phyloP scores from a whole-genome alignment of 2,329 filamentous ascomycete genomes.

The Epichloe uncinata region DNA sequence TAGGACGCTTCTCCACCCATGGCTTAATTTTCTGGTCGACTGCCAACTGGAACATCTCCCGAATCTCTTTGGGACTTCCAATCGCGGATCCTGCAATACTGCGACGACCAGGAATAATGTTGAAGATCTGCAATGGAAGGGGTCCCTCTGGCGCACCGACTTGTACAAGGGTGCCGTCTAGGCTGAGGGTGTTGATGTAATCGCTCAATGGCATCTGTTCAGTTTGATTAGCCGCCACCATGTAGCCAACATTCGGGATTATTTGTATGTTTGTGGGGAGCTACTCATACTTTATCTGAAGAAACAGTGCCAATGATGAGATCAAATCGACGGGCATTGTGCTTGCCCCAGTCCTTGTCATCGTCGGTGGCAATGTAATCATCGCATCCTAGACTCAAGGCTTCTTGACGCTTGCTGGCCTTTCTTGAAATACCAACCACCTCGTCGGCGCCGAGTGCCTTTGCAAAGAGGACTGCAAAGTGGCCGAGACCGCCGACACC shows the following conservation, averaged over 20 bases:
- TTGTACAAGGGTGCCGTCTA: slow-evolving; percentile 50
- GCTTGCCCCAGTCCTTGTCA: slow-evolving; percentile 39
- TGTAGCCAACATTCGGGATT: background rate
- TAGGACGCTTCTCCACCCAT: slow-evolving; percentile 40
- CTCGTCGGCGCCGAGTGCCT: slow-evolving; percentile 49
- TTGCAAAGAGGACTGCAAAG: slow-evolving; percentile 55
- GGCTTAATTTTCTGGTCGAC: slow-evolving; percentile 41
- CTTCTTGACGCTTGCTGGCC: slow-evolving; percentile 39
- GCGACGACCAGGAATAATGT: slow-evolving; percentile 40
- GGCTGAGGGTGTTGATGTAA: slow-evolving; percentile 46
- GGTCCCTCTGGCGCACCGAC: slow-evolving; percentile 31
- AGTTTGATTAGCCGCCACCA: background rate
- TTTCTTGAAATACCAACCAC: slow-evolving; percentile 47
- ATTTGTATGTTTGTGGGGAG: too few relatives aligned
- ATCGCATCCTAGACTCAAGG: slow-evolving; percentile 43
- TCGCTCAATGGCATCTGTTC: slow-evolving; percentile 42
- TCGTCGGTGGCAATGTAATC: slow-evolving; percentile 30
- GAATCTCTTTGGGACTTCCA: slow-evolving; percentile 41
- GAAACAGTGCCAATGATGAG: slow-evolving; percentile 47
- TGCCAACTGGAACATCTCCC: slow-evolving; percentile 45
- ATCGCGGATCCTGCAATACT: slow-evolving; percentile 32
- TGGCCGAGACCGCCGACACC: slow-evolving; percentile 58
- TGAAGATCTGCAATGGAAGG: slow-evolving; percentile 18
- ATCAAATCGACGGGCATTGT: slow-evolving; percentile 38
- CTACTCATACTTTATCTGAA: slow-evolving; percentile 12